phyloP scores from a whole-genome alignment of 2,329 filamentous ascomycete species.

The Lasiodiplodia hormozganensis region DNA sequence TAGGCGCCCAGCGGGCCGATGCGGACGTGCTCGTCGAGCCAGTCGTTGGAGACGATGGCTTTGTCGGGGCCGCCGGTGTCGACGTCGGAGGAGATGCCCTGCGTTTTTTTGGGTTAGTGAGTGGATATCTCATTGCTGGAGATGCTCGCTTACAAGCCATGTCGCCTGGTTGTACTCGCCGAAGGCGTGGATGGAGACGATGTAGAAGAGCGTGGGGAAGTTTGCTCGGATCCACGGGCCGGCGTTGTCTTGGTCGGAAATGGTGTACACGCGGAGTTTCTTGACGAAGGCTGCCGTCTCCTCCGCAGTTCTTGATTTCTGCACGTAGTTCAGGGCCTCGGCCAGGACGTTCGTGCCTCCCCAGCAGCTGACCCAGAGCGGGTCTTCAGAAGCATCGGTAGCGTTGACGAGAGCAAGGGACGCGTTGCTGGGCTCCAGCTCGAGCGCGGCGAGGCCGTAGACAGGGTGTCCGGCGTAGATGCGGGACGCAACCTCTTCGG shows the following conservation, averaged over 20 bases:
- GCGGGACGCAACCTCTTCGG: conserved; percentile 31
- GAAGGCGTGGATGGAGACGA: conserved; percentile 57
- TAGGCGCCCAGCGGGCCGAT: conserved; percentile 51
- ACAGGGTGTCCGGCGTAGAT: conserved; percentile 44
- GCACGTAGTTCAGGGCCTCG: conserved; percentile 53
- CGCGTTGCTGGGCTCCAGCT: conserved; percentile 29
- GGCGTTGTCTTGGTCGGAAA: conserved; percentile 62
- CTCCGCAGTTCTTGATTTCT: conserved; percentile 34
- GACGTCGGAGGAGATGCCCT: conserved; percentile 38
- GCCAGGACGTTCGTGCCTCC: conserved; percentile 61
- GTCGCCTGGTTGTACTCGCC: conserved; percentile 56
- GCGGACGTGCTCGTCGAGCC: conserved; percentile 57
- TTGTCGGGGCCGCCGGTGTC: conserved; percentile 51
- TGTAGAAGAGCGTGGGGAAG: conserved; percentile 58
- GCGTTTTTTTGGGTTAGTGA: neutral
- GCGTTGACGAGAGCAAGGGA: conserved; percentile 36
- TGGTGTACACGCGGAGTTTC: conserved; percentile 57
- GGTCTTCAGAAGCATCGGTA: conserved; percentile 41
- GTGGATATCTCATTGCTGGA: neutral
- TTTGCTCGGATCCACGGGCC: conserved; percentile 56
- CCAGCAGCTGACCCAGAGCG: conserved; percentile 59
- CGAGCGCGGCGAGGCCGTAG: conserved; percentile 45
- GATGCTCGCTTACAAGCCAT: conserved; percentile 48
- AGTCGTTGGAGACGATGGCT: conserved; percentile 51
- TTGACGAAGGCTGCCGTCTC: conserved; percentile 39